A percentile compares a stretch with the other conserved stretches of the same genome.
Evolutionary conservation across 257 asterid genomes (phyloP).

Genomic region (Solanum medicagineum): DNA sequence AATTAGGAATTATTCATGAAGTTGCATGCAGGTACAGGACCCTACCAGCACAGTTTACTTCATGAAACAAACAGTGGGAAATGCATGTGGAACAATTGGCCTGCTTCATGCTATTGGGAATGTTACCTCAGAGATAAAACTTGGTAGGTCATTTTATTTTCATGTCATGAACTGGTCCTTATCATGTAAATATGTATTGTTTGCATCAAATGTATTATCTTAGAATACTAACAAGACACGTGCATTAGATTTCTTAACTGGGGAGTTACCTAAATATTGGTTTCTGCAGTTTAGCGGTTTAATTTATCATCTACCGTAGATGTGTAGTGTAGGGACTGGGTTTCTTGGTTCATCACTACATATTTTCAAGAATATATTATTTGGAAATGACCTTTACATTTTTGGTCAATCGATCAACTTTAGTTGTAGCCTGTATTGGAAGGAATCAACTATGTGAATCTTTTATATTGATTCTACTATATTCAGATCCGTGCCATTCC

Average conservation of each 20-base stretch:
- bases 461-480: too few relatives aligned
- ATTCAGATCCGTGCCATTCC: background rate
- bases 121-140: slow-evolving; percentile 78
- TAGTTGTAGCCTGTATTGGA: background rate
- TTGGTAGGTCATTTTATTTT: slow-evolving; percentile 32
- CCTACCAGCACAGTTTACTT: slow-evolving; percentile 57
- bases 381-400: background rate
- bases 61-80: slow-evolving; percentile 95
- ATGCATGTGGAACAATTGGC: slow-evolving; percentile 97
- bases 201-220: background rate
- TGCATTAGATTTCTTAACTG: background rate
- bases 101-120: slow-evolving; percentile 95
- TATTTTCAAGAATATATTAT: background rate
- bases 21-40: slow-evolving; percentile 27
- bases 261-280: background rate
- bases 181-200: background rate
- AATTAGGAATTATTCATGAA: background rate
- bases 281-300: background rate
- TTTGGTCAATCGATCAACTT: background rate
- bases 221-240: background rate
- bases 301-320: background rate
- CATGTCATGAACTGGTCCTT: background rate
- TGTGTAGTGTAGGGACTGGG: background rate
- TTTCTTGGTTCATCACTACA: background rate
- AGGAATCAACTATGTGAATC: background rate